Conservation (phyloP, 2,329 filamentous ascomycete species). For the Clonostachys chloroleuca region DNA sequence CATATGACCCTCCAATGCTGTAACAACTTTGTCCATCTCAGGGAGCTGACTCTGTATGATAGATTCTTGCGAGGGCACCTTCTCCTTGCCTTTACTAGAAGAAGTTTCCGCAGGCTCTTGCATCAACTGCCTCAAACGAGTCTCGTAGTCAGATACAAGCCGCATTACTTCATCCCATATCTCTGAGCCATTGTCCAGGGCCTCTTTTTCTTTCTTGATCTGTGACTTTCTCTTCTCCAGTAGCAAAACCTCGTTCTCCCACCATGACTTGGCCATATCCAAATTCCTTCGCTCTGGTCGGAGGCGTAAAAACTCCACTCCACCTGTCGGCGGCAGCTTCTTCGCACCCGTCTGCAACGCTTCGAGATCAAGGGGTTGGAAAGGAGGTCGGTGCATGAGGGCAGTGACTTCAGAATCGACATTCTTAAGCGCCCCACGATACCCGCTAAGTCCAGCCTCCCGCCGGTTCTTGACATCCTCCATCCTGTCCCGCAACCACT, state of each 20-base stretch:
- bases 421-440: slow-evolving; percentile 61
- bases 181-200: slow-evolving; percentile 61
- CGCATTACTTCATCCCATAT: slow-evolving; percentile 62
- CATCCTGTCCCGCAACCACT: slow-evolving; percentile 55
- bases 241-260: slow-evolving; percentile 56
- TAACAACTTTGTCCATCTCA: slow-evolving; percentile 53
- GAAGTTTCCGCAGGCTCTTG: slow-evolving; percentile 10
- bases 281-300: slow-evolving; percentile 62
- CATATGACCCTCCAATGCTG: slow-evolving; percentile 48
- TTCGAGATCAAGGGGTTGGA: slow-evolving; percentile 46
- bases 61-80: slow-evolving; percentile 22
- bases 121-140: slow-evolving; percentile 54
- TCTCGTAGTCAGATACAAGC: slow-evolving; percentile 61
- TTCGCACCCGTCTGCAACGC: slow-evolving; percentile 19
- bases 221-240: slow-evolving; percentile 49
- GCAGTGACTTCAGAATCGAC: slow-evolving; percentile 57
- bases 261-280: slow-evolving; percentile 68
- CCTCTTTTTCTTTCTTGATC: slow-evolving; percentile 57
- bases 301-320: slow-evolving; percentile 53
- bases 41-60: slow-evolving; percentile 40
- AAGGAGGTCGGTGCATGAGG: slow-evolving; percentile 54
- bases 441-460: slow-evolving; percentile 69
- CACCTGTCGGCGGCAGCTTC: slow-evolving; percentile 24
- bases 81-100: slow-evolving; percentile 20
- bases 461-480: slow-evolving; percentile 59